Base-by-base conservation (phyloP, 106 monocot species). In the Chionographis japonica region DNA sequence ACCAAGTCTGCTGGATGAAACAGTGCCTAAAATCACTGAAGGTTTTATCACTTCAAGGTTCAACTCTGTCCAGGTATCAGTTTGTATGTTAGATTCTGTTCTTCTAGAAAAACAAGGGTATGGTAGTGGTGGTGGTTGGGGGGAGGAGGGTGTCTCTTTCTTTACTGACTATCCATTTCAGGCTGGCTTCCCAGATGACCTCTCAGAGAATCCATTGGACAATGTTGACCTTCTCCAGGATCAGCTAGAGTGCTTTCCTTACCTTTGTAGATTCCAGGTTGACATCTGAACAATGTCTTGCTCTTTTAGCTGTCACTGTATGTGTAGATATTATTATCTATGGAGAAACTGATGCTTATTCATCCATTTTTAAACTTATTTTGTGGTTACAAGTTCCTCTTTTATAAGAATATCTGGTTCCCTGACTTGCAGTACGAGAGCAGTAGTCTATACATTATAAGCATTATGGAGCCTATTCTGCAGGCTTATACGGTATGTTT, bases 141-240 rank as follows among this genome's bases (percentile, higher is more conserved):
- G 20, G 27, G 4, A 59, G 18, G 5, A 38, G 40, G 38, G 4
- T 27, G 39, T 58, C 16, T 74, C 43, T 13, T 66, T 37, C 12
- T 68, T 46, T 70, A 55, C 62, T 85, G 52, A 43, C 16, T 54
- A 11, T 20, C 16, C 15, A 65, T 70, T 77, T 42, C 84, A 97
- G 97, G 80, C 82, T 87, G 89, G 92, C 66, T 83, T 88, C 56
- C 78, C 84, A 2, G 89, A 89, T 64, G 92, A 97, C 39, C 75
- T 84, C 49, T 84, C 84, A 50, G 97, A 97, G 49, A 89, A 97
- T 83, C 86, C 97, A 61, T 75, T 97, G 74, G 97, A 97, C 74
- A 92, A 97, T 83, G 92, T 87, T 56, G 97, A 97, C 59, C 76
- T 92, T 68, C 92, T 97, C 75, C 97, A 97, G 62, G 97, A 97